Conservation (phyloP, 2,329 filamentous ascomycete species). For the Arthrocladium fulminans region DNA sequence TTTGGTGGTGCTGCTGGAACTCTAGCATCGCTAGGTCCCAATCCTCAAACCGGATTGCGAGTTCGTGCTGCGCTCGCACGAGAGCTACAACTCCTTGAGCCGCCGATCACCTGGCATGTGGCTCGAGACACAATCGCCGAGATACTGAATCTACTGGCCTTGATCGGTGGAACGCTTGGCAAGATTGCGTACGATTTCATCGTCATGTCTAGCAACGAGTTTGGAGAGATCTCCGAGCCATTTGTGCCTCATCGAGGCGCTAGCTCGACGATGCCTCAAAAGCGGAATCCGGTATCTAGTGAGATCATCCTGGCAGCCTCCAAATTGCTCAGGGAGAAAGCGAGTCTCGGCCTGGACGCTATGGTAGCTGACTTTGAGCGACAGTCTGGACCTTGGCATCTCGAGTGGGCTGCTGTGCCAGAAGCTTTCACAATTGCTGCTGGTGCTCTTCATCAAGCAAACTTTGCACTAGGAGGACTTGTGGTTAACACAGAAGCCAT, state of each 20-base stretch:
- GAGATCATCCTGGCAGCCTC: constrained; percentile 49
- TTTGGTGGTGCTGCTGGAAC: constrained; percentile 51
- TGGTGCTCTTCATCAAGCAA: constrained; percentile 45
- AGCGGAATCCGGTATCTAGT: constrained; percentile 51
- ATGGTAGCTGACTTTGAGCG: constrained; percentile 53
- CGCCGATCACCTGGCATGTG: constrained; percentile 50
- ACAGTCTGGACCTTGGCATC: constrained; percentile 50
- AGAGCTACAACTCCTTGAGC: constrained; percentile 41
- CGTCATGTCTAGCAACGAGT: constrained; percentile 50
- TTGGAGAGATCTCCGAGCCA: constrained; percentile 47
- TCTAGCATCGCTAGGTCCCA: constrained; percentile 43
- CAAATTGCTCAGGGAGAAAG: constrained; percentile 46
- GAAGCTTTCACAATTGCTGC: constrained; percentile 47
- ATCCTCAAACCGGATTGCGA: constrained; percentile 37
- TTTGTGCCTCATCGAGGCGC: constrained; percentile 48
- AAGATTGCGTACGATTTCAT: constrained; percentile 51
- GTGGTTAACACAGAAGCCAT: constrained; percentile 44
- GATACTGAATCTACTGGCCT: constrained; percentile 44
- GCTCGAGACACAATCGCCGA: constrained; percentile 48
- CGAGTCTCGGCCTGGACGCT: constrained; percentile 44
- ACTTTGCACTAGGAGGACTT: constrained; percentile 45
- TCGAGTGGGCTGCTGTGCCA: constrained; percentile 50
- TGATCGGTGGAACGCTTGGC: constrained; percentile 46
- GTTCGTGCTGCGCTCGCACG: constrained; percentile 43
- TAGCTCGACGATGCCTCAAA: constrained; percentile 51